A percentile compares a stretch with the other conserved stretches of the same genome.
These are phyloP conservation scores for Sporisorium graminicola DNA, from an alignment of 1,284 basidiomycete genomes.

Conservation along the genomic window DNA sequence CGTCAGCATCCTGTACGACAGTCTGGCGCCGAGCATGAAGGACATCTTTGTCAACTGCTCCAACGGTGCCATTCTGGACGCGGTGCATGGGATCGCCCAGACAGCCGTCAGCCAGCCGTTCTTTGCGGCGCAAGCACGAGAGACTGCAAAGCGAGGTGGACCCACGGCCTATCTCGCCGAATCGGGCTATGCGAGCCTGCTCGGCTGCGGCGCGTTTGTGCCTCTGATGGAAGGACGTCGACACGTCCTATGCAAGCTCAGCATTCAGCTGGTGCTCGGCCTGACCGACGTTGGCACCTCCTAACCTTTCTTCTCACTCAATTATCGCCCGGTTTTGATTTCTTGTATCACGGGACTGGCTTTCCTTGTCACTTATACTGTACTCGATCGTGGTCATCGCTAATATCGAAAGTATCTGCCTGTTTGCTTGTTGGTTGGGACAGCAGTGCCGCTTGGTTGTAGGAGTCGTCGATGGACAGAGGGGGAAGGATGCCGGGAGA, in stretches of 20 bases:
- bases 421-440: not conserved
- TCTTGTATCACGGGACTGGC: not conserved
- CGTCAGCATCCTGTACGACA: slow-evolving; percentile 66
- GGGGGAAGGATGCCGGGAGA: not conserved
- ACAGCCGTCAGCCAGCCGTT: slow-evolving; percentile 63
- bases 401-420: not conserved
- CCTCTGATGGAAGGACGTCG: slow-evolving; percentile 52
- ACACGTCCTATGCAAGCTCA: slow-evolving; percentile 56
- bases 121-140: slow-evolving; percentile 64
- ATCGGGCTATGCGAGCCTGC: slow-evolving; percentile 59
- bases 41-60: slow-evolving; percentile 63
- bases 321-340: not conserved
- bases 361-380: slow-evolving; percentile 1
- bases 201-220: slow-evolving; percentile 61
- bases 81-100: slow-evolving; percentile 61
- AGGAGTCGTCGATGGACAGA: not conserved
- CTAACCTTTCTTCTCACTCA: not conserved
- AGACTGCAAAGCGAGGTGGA: slow-evolving; percentile 62
- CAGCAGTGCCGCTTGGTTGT: too few relatives aligned
- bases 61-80: slow-evolving; percentile 59
- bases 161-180: slow-evolving; percentile 62
- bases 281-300: slow-evolving; percentile 60
- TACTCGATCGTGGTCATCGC: slow-evolving; percentile 9
- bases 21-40: slow-evolving; percentile 57
- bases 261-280: slow-evolving; percentile 56